Evolutionary conservation across 169 alveolate species (phyloP), one percentile per base, ranked within the genome.

Genomic region (Eimeria brunetti): DNA sequence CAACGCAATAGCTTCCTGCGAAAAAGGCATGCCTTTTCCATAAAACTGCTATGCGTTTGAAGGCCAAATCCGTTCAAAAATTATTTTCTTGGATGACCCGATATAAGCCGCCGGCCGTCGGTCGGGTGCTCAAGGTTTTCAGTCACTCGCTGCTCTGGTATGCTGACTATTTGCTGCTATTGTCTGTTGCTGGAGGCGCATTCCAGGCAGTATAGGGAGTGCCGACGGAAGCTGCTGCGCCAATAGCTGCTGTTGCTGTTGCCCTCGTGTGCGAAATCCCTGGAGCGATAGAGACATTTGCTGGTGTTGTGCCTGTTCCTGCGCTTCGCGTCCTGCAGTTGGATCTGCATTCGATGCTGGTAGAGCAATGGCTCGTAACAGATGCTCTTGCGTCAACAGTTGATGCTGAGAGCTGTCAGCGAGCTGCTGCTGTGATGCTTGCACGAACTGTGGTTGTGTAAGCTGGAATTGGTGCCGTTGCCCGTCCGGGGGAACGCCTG

Each of bases 211-310:
- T 36, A 51, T 22, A 14, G 90, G 20, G 30, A 53, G 12, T 30
- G 41, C 56, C 30, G 90, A 51, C 22, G 73, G 46, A 33, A 83
- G 56, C 53, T 83, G 90, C 7, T 83, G 90, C 49, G 75, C 33
- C 56, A 83, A 22, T 5, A 83, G 41, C 71, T 22, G 89, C 46
- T 83, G 90, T 58, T 83, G 90, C 58, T 83, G 75, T 22, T 83
- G 90, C 75, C 90, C 73, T 56, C 76, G 11, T 33, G 90, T 83
- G 51, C 90, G 90, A 20, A 83, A 36, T n/a, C 76, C 75, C 24
- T 83, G 76, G 41, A 83, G 18, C 14, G 76, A 1, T 41, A 56
- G 49, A 20, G 56, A 2, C 53, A 30, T 27, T 56, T 83, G 90
- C 56, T 83, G 90, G 30, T 53, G 90, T 53, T 83, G 90, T 20